phyloP scores from a whole-genome alignment of 768 basidiomycete species.

The Tubosaeta sp. region DNA sequence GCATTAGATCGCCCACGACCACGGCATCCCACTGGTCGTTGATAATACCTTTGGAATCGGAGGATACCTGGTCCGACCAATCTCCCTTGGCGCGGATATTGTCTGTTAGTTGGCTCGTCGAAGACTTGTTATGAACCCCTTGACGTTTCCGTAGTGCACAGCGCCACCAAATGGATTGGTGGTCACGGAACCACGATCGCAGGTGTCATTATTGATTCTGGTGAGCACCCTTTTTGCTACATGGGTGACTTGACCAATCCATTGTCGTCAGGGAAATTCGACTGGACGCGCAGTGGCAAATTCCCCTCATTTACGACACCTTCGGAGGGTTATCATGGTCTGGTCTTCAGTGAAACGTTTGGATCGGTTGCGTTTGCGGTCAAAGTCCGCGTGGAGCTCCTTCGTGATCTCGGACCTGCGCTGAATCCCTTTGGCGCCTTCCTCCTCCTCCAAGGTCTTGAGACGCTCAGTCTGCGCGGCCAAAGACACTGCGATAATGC shows the following conservation, averaged over 20 bases:
- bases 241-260: background rate
- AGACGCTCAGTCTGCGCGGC: conserved; percentile 57
- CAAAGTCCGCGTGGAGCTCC: conserved; percentile 48
- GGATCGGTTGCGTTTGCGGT: conserved; percentile 48
- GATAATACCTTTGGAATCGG: conserved; percentile 65
- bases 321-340: conserved; percentile 53
- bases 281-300: conserved; percentile 48
- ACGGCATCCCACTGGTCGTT: conserved; percentile 59
- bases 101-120: conserved; percentile 31
- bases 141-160: conserved; percentile 37
- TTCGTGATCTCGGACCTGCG: conserved; percentile 50
- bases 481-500: conserved; percentile 59
- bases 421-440: conserved; percentile 57
- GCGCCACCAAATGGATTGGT: conserved; percentile 65
- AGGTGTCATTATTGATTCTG: conserved; percentile 58
- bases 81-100: conserved; percentile 56
- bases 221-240: conserved; percentile 26
- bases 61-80: conserved; percentile 52
- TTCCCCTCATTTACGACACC: conserved; percentile 58
- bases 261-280: conserved; percentile 45
- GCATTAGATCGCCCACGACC: conserved; percentile 51
- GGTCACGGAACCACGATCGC: conserved; percentile 67
- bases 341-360: conserved; percentile 48
- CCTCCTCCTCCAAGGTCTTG: conserved; percentile 55
- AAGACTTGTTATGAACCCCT: background rate